phyloP scores from a whole-genome alignment of 2,329 filamentous ascomycete genomes.

The Arthroderma sp. region DNA sequence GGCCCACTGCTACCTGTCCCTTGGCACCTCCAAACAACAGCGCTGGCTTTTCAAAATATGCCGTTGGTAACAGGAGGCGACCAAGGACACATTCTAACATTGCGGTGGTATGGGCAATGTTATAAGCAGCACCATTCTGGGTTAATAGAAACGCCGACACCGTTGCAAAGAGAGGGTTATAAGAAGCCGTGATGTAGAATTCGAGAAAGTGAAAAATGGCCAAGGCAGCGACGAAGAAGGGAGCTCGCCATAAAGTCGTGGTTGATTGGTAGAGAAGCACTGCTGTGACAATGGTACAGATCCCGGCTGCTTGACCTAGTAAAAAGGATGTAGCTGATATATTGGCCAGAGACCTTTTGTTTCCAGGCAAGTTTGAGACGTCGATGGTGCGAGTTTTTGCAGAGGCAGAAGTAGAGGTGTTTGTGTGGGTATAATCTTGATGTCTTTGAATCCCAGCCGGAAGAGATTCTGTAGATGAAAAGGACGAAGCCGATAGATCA shows the following conservation, averaged over 20 bases:
- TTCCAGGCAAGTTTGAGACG: slow-evolving; percentile 22
- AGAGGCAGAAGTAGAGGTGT: too few species aligned
- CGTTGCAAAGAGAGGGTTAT: slow-evolving; percentile 62
- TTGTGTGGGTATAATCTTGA: too few species aligned
- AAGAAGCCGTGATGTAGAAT: slow-evolving; percentile 76
- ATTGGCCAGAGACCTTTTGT: slow-evolving; percentile 30
- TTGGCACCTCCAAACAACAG: slow-evolving; percentile 23
- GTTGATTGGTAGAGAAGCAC: slow-evolving; percentile 16
- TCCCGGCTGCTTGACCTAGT: slow-evolving; percentile 29
- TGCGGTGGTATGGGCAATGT: slow-evolving; percentile 65
- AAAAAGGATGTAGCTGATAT: slow-evolving; percentile 34
- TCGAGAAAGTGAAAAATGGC: slow-evolving; percentile 89
- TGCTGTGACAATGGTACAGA: slow-evolving; percentile 19
- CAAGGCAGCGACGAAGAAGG: slow-evolving; percentile 45
- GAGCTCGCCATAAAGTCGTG: slow-evolving; percentile 43
- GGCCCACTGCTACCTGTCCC: slow-evolving; percentile 39
- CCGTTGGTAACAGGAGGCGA: slow-evolving; percentile 19
- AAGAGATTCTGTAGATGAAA: too few species aligned
- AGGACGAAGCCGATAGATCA: too few species aligned
- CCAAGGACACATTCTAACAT: slow-evolving; percentile 52
- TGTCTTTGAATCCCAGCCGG: too few species aligned
- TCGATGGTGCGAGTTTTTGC: slow-evolving; percentile 11
- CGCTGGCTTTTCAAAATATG: slow-evolving; percentile 34
- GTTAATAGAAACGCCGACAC: slow-evolving; percentile 70
- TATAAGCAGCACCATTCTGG: slow-evolving; percentile 73